Conservation (phyloP, 495 filamentous ascomycete species). For the Aspergillus bertholletiae region DNA sequence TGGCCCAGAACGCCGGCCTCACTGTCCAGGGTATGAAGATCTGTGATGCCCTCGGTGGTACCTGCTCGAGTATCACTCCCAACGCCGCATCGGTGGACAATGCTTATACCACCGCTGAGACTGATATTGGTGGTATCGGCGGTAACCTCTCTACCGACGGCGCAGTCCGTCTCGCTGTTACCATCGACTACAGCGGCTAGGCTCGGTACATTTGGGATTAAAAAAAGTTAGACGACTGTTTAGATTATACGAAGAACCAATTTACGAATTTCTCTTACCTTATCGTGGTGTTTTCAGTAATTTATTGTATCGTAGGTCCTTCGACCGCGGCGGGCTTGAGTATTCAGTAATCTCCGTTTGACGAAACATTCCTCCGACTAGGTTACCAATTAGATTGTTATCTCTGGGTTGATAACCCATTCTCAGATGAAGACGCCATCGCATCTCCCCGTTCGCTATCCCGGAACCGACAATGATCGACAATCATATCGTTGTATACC, state of each 20-base stretch:
- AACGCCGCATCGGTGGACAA: slow-evolving; percentile 26
- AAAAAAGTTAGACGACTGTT: neutral
- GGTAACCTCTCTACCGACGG: slow-evolving; percentile 27
- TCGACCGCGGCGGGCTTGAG: no score
- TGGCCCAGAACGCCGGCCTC: slow-evolving; percentile 26
- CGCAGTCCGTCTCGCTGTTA: neutral
- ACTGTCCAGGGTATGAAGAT: slow-evolving; percentile 32
- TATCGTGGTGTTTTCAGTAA: neutral
- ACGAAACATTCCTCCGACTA: no score
- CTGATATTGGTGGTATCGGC: slow-evolving; percentile 35
- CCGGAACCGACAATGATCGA: neutral
- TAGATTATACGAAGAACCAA: neutral
- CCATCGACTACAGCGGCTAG: neutral
- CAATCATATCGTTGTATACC: no score
- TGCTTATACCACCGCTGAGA: slow-evolving; percentile 32
- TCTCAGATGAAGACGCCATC: neutral
- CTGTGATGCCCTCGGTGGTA: slow-evolving; percentile 21
- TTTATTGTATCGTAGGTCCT: no score
- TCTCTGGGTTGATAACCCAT: no score
- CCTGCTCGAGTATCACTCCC: slow-evolving; percentile 28
- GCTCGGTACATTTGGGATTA: neutral
- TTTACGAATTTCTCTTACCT: neutral
- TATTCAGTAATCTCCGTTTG: no score
- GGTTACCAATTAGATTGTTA: no score
- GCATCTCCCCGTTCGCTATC: neutral